phyloP scores from a whole-genome alignment of 352 stramenopile genomes.

The Phytopythium kandeliae region DNA sequence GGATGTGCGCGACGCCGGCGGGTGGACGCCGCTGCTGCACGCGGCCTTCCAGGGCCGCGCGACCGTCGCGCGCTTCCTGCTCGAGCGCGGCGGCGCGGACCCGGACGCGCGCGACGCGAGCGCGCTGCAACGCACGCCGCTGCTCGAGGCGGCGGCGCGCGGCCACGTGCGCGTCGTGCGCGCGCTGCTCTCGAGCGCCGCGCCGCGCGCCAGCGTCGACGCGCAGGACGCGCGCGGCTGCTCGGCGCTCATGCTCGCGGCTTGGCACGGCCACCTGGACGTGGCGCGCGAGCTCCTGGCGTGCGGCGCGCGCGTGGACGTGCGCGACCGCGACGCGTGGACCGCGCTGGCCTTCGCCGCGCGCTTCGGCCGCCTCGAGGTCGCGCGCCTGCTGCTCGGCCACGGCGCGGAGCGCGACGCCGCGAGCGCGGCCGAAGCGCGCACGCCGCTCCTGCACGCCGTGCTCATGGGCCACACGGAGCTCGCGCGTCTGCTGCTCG shows the following conservation, averaged over 20 bases:
- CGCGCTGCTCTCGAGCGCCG: not conserved
- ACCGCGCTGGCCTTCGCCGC: constrained; percentile 1
- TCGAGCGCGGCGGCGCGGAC: not conserved
- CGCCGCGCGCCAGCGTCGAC: not conserved
- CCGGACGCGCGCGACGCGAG: not conserved
- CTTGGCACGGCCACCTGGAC: not conserved
- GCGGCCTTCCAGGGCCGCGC: constrained; percentile 4
- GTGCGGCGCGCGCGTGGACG: not conserved
- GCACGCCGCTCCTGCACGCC: constrained; percentile 10
- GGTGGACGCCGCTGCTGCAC: constrained; percentile 6
- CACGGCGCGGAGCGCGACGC: not conserved
- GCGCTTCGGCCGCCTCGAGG: not conserved
- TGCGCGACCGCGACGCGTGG: not conserved
- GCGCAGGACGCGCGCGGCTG: constrained; percentile 1
- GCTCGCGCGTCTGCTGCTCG: not conserved
- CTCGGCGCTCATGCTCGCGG: constrained; percentile 4
- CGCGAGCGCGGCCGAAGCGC: not conserved
- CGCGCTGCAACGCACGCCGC: constrained; percentile 1
- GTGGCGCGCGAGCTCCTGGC: not conserved
- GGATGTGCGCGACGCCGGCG: constrained; percentile 4
- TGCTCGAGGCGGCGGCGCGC: not conserved
- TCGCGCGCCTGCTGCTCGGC: constrained; percentile 1
- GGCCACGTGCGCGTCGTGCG: not conserved
- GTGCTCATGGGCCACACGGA: not conserved
- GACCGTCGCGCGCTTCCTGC: not conserved